Evolutionary conservation across 2,329 filamentous ascomycete genomes (phyloP).

Genomic region (Byssothecium circinans): DNA sequence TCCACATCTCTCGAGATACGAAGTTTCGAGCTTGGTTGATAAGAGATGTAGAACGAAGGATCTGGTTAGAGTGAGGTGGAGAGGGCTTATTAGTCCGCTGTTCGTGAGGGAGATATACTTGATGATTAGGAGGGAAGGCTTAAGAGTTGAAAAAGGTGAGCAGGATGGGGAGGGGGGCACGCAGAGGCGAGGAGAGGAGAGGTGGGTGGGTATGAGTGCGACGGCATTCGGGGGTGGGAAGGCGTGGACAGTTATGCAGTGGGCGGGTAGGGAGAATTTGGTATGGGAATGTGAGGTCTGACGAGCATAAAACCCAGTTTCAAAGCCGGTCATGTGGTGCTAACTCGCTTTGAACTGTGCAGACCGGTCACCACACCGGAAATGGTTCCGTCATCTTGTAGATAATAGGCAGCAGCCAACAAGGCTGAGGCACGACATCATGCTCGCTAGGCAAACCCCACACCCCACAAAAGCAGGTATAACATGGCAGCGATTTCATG

Average conservation of each 20-base stretch:
- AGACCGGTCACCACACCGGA: too few species aligned
- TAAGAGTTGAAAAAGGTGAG: slow-evolving; percentile 18
- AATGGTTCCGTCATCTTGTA: too few species aligned
- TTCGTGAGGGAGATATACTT: slow-evolving; percentile 39
- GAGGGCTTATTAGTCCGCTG: slow-evolving; percentile 45
- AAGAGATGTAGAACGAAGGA: slow-evolving; percentile 8
- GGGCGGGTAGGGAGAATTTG: slow-evolving; percentile 34
- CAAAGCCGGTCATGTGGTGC: too few species aligned
- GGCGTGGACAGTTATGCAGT: slow-evolving; percentile 38
- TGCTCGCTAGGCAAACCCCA: too few species aligned
- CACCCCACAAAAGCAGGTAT: too few species aligned
- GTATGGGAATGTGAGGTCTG: slow-evolving; percentile 33
- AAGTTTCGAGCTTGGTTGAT: slow-evolving; percentile 52
- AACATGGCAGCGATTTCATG: too few species aligned
- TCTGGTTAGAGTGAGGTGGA: slow-evolving; percentile 47
- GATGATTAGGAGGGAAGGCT: slow-evolving; percentile 18
- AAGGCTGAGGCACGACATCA: too few species aligned
- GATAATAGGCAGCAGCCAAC: too few species aligned
- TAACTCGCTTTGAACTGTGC: too few species aligned
- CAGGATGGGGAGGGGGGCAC: slow-evolving; percentile 13
- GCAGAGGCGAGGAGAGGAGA: slow-evolving; percentile 12
- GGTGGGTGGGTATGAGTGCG: slow-evolving; percentile 37
- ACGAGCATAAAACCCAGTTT: too few species aligned
- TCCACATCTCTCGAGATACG: slow-evolving; percentile 69
- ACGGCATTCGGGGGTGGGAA: slow-evolving; percentile 30